Evolutionary conservation across 805 yeast genomes (phyloP), one percentile per base, ranked within the genome.

Genomic region (Starmerella stigmatis): DNA sequence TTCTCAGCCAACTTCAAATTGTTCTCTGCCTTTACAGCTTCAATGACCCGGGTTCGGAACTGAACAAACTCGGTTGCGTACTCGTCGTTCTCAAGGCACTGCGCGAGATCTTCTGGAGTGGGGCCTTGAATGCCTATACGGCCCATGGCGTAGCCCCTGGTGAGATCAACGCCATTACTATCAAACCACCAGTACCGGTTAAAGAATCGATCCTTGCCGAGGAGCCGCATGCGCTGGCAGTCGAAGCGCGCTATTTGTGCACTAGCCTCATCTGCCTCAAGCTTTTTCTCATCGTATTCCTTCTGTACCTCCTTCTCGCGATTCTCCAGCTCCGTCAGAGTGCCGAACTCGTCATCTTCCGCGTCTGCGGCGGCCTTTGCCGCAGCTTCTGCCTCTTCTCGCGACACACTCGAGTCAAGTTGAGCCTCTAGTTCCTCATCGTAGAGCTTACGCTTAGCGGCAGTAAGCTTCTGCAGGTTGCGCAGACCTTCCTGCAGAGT

Each of bases 131-230:
- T 72, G 92, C 94, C 86, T 15, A 88, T 59, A 45, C 83, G 69
- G 6, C 96, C 95, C 80, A 83, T 81, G 22, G 81, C 69, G 57
- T 81, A 86, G 20, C 42, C 35, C 20, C 25, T 33, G 12, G n/a
- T 32, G 23, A 16, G 19, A 26, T 19, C 41, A 39, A 86, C 68
- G 0, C 97, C 98, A 57, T 81, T 81, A 51, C 72, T 71, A 57
- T 89, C 97, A 59, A 86, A 78, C 95, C 95, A 92, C 94, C 94
- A 92, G 61, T 89, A 92, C 52, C 88, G 70, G 65, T 92, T 92
- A 61, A 70, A 86, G 47, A 75, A 74, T 41, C 94, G 67, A 62
- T 92, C 98, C 47, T 78, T 72, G 2, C 98, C 98, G 22, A 92
- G 65, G 25, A 76, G 69, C 44, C 74, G 74, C 39, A 86, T 71